Evolutionary conservation across 2,329 filamentous ascomycete species (phyloP).

Genomic region (Penicillium sp.): DNA sequence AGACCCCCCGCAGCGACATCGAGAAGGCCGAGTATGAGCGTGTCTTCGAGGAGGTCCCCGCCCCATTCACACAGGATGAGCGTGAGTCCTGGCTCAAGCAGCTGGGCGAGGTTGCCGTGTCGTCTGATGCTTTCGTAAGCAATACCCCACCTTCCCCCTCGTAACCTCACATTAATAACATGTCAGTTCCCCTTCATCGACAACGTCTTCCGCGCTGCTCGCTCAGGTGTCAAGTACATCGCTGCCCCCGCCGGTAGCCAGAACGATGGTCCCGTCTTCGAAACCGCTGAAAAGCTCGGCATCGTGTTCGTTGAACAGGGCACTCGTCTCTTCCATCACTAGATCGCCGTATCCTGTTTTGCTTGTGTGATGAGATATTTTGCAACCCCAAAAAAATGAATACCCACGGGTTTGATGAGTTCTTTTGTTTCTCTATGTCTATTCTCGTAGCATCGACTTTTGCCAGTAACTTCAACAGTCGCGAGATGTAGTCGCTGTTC

Average conservation of each 20-base stretch:
- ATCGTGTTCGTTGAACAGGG: conserved; percentile 97
- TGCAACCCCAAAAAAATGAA: neutral
- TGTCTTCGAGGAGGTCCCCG: conserved; percentile 87
- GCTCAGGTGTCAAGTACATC: conserved; percentile 94
- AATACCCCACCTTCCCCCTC: conserved; percentile 4
- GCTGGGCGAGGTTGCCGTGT: conserved; percentile 76
- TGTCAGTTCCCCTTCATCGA: conserved; percentile 92
- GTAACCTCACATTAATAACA: neutral
- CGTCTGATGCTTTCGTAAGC: conserved; percentile 93
- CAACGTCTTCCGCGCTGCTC: conserved; percentile 89
- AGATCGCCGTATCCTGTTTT: conserved; percentile 34
- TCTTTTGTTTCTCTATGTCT: neutral
- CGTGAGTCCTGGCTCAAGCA: conserved; percentile 83
- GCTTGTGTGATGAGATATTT: neutral
- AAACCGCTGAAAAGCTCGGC: conserved; percentile 86
- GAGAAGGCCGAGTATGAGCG: conserved; percentile 87
- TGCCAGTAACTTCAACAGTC: no score
- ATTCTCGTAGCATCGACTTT: neutral
- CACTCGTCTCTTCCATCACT: conserved; percentile 94
- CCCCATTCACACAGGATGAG: conserved; percentile 82
- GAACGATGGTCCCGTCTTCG: conserved; percentile 60
- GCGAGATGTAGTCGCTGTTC: no score
- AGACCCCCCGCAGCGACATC: conserved; percentile 80
- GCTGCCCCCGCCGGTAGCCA: conserved; percentile 83
- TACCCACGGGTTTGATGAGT: conserved; percentile 9